Conservation (phyloP, 768 basidiomycete species). For the Cyclocybe cylindracea region DNA sequence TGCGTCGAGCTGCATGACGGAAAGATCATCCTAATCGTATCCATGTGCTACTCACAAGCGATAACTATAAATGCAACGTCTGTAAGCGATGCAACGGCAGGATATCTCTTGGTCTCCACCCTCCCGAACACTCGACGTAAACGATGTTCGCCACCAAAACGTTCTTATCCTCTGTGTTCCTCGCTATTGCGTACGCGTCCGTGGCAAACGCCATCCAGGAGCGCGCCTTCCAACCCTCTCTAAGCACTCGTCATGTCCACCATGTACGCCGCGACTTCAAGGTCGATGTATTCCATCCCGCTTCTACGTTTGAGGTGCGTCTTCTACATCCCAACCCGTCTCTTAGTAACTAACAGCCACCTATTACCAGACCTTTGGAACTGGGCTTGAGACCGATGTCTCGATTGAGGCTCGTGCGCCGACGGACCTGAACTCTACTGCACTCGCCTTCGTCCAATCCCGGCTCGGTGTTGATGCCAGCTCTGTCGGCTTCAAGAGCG, state of each 20-base stretch:
- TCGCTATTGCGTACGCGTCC: constrained; percentile 22
- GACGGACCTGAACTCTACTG: constrained; percentile 16
- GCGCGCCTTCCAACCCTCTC: neutral
- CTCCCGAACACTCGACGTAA: no score
- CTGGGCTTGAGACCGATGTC: constrained; percentile 16
- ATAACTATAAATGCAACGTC: no score
- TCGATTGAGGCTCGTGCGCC: constrained; percentile 12
- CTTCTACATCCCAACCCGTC: neutral
- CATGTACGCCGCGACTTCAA: constrained; percentile 24
- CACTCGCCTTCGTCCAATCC: constrained; percentile 21
- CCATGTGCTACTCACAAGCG: no score
- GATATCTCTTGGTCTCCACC: no score
- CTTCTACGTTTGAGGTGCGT: constrained; percentile 23
- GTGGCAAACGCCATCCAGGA: constrained; percentile 7
- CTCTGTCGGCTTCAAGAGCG: constrained; percentile 13
- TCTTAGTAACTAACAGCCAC: neutral
- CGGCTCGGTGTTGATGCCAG: constrained; percentile 20
- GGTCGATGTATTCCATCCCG: constrained; percentile 26
- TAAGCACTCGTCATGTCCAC: constrained; percentile 22
- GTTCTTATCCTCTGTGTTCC: constrained; percentile 25
- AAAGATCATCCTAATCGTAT: no score
- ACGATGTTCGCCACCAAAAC: constrained; percentile 25
- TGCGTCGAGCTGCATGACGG: no score
- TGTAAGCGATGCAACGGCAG: no score
- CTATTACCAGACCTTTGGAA: constrained; percentile 25